A percentile compares a stretch with the other conserved stretches of the same genome.
phyloP scores from a whole-genome alignment of 768 basidiomycete genomes.

The Termitomyces sp. region DNA sequence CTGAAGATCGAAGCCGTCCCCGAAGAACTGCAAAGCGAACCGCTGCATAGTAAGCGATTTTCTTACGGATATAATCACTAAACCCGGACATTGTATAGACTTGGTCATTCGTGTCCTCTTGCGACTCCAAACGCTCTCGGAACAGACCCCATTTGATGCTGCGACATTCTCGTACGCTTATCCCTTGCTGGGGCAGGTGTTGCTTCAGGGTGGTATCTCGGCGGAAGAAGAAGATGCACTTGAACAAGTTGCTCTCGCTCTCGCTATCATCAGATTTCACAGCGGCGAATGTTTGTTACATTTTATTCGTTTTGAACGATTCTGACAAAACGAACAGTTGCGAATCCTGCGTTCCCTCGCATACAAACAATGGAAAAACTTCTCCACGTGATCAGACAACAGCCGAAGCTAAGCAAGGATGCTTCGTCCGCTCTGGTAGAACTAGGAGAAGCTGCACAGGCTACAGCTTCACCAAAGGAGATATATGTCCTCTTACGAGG shows the following conservation, averaged over 20 bases:
- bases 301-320: neutral
- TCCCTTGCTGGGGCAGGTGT: slow-evolving; percentile 66
- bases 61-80: too few species aligned
- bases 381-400: slow-evolving; percentile 64
- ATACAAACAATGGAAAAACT: slow-evolving; percentile 61
- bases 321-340: slow-evolving; percentile 40
- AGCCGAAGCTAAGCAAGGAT: slow-evolving; percentile 79
- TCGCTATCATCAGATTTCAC: slow-evolving; percentile 69
- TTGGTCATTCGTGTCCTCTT: slow-evolving; percentile 83
- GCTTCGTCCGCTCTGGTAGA: slow-evolving; percentile 77
- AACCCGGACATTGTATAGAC: slow-evolving; percentile 30
- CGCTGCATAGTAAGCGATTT: slow-evolving; percentile 46
- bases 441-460: slow-evolving; percentile 72
- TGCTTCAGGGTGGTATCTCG: slow-evolving; percentile 62
- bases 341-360: slow-evolving; percentile 69
- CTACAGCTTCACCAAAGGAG: slow-evolving; percentile 59
- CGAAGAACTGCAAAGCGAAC: slow-evolving; percentile 67
- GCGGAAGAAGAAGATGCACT: slow-evolving; percentile 66
- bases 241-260: slow-evolving; percentile 69
- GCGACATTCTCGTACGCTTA: slow-evolving; percentile 81
- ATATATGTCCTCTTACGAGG: slow-evolving; percentile 61
- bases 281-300: slow-evolving; percentile 62
- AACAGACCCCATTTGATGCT: slow-evolving; percentile 77
- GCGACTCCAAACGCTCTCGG: slow-evolving; percentile 73
- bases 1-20: slow-evolving; percentile 63